Base-by-base conservation (phyloP, 768 basidiomycete genomes). In the Collybiopsis confluens region DNA sequence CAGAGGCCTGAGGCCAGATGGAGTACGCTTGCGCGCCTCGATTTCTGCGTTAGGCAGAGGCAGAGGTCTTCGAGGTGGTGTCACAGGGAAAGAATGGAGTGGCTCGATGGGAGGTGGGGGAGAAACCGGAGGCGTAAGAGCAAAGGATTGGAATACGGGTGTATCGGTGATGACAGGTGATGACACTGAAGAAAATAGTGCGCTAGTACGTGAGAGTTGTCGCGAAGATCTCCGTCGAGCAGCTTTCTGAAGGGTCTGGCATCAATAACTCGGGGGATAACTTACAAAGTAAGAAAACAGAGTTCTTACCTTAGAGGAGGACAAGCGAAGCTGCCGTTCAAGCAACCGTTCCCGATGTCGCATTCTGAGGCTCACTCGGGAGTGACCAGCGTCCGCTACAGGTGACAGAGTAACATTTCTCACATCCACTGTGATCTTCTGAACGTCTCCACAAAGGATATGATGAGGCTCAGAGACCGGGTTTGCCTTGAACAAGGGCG, bases 271-370 rank as follows among this genome's bases (percentile, higher is more conserved):
- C 16, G 4, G 21, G 30, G 8, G 18, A 13, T 27, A 9, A 16
- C 10, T 18, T 4, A 18, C n/a, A 43, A 23, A 21, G 23, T 10
- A 13, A 21, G 8, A 6, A 24, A 6, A n/a, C 15, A 9, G 15
- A 30, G 26, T 54, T 55, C n/a, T 41, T 47, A 59, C 62, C 46
- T 54, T 61, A 3, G 56, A 55, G 9, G 56, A 55, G 28, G 55
- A 41, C 3, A 58, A 46, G 36, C 60, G 53, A 13, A 56, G 56
- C 50, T 57, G 58, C 24, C 58, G 54, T 10, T 56, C 56, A 37
- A 56, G 44, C 16, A 55, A 26, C 24, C 56, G 53, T 49, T 59
- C 56, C 5, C 28, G 53, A 36, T 52, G 40, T 41, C 47, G 56
- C 24, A 54, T 28, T 54, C 57, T 60, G 24, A 48, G 16, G 23